These are phyloP conservation scores for Entelexis sorbosivorans DNA, from an alignment of 1,139 yeast species.

Conservation along the genomic window DNA sequence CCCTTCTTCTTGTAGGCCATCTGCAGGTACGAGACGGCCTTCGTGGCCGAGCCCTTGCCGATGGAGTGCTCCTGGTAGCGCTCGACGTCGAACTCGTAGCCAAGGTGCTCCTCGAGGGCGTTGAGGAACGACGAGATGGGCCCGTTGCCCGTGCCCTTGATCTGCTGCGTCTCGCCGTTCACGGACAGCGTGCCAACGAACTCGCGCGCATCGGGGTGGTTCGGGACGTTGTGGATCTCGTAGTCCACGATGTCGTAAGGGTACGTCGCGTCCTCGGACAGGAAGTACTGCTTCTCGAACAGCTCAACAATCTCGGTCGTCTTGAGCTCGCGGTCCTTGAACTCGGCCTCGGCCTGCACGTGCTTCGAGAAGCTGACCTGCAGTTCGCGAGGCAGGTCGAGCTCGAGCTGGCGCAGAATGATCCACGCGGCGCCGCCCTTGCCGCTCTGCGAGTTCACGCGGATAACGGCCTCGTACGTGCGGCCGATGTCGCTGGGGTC, in stretches of 20 bases:
- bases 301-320: conserved; percentile 63
- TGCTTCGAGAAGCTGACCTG: conserved; percentile 81
- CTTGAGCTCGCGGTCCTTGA: conserved; percentile 73
- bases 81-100: conserved; percentile 56
- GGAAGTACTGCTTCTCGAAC: conserved; percentile 61
- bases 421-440: conserved; percentile 99
- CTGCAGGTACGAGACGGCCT: conserved; percentile 68
- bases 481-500: conserved; percentile 96
- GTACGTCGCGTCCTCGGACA: conserved; percentile 32
- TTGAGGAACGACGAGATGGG: conserved; percentile 85
- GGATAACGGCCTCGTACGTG: conserved; percentile 91
- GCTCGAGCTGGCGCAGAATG: conserved; percentile 71
- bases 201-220: conserved; percentile 32
- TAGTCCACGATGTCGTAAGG: conserved; percentile 29
- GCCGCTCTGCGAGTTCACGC: conserved; percentile 96
- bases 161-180: conserved; percentile 34
- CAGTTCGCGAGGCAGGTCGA: conserved; percentile 83
- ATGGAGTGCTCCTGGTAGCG: conserved; percentile 87
- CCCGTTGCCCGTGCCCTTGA: conserved; percentile 78
- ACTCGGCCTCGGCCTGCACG: conserved; percentile 75
- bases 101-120: conserved; percentile 54
- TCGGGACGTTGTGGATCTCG: conserved; percentile 34
- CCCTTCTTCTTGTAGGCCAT: conserved; percentile 24
- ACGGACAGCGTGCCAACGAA: conserved; percentile 42
- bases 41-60: conserved; percentile 73